These are phyloP conservation scores for Candida sp. DNA, from an alignment of 1,139 yeast genomes.

Conservation along the genomic window DNA sequence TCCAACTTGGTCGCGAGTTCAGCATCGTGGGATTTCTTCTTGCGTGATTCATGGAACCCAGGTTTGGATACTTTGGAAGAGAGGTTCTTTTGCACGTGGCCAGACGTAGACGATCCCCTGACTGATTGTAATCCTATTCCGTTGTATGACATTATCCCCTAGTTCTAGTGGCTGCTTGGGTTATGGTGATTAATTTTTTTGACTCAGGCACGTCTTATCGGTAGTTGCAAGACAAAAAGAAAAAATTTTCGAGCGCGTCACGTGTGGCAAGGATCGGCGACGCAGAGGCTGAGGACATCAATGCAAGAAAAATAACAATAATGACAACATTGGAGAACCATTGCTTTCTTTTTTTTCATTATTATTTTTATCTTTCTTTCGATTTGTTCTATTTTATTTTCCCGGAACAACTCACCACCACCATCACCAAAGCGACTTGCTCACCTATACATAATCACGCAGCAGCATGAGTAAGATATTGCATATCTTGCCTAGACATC, in stretches of 20 bases:
- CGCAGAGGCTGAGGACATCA: too few species aligned
- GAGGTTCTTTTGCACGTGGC: constrained; percentile 60
- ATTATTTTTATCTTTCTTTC: neutral
- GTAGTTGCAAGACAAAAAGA: too few species aligned
- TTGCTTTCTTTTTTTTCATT: neutral
- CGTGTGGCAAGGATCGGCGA: too few species aligned
- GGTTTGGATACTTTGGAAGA: constrained; percentile 26
- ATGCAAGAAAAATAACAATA: too few species aligned
- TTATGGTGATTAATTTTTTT: too few species aligned
- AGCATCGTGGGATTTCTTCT: constrained; percentile 8
- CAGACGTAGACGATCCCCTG: constrained; percentile 78
- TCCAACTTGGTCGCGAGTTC: neutral
- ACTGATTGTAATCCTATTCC: constrained; percentile 70
- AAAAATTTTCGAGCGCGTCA: too few species aligned
- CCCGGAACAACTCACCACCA: neutral
- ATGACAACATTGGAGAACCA: too few species aligned
- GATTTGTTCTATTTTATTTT: neutral
- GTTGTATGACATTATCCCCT: constrained; percentile 58
- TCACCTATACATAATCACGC: neutral
- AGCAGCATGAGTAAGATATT: constrained; percentile 2
- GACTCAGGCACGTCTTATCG: neutral
- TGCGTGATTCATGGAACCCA: constrained; percentile 18
- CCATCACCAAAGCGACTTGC: neutral
- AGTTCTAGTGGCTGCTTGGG: too few species aligned
- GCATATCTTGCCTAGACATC: constrained; percentile 9